Percentiles rank a stretch among this genome's conserved stretches.
Evolutionary conservation across 1,139 yeast genomes (phyloP).

Genomic region (Protomyces inundatus): DNA sequence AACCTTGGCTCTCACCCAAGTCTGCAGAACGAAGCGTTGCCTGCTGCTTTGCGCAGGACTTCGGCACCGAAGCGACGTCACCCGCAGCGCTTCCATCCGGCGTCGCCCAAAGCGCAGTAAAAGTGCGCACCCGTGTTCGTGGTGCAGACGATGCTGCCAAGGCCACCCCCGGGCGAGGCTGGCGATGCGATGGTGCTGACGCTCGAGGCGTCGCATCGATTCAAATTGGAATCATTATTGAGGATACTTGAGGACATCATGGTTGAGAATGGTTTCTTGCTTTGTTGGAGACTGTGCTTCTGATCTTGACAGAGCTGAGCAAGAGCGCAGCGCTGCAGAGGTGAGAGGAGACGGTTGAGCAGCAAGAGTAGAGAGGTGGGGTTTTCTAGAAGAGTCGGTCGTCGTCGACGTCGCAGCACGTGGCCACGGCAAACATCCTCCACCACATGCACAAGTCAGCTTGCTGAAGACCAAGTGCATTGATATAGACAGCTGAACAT

Average conservation of each 20-base stretch:
- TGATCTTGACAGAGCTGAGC: background rate
- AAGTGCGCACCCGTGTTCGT: constrained; percentile 8
- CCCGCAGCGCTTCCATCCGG: constrained; percentile 25
- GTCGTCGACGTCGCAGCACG: no score
- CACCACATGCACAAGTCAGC: no score
- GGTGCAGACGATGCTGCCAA: constrained; percentile 7
- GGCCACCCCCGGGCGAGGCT: background rate
- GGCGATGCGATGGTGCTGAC: background rate
- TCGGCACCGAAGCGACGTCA: constrained; percentile 13
- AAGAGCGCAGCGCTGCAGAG: background rate
- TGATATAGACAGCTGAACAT: background rate
- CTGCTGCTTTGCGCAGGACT: constrained; percentile 23
- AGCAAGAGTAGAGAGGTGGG: no score
- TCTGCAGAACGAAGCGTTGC: constrained; percentile 7
- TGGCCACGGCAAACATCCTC: no score
- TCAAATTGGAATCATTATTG: background rate
- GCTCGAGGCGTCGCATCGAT: constrained; percentile 1
- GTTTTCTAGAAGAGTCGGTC: no score
- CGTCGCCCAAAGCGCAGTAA: constrained; percentile 9
- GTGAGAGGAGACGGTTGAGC: no score
- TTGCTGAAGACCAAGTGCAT: background rate
- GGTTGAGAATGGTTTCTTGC: background rate
- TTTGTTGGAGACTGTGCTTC: background rate
- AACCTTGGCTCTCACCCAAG: constrained; percentile 13
- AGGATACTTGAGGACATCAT: background rate